Evolutionary conservation across 2,329 filamentous ascomycete species (phyloP).

Genomic region (Alternaria sp.): DNA sequence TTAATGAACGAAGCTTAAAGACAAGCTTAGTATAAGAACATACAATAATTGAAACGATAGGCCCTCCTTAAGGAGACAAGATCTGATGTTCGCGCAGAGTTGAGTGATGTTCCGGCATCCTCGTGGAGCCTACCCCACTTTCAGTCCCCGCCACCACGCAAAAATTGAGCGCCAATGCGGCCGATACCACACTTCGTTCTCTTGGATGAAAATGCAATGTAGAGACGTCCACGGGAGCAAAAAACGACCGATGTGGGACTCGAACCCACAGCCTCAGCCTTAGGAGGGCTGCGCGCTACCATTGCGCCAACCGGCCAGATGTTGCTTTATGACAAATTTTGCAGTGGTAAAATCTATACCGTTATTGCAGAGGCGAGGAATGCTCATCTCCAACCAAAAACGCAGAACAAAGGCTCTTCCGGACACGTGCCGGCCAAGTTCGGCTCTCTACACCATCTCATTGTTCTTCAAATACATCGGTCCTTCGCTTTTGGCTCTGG

Average conservation of each 20-base stretch:
- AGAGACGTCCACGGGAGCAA: background rate
- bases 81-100: no score
- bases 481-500: background rate
- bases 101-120: background rate
- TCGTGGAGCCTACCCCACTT: background rate
- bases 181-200: background rate
- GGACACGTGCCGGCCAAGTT: background rate
- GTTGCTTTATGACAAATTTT: conserved; percentile 6
- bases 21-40: background rate
- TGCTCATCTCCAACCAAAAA: no score
- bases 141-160: background rate
- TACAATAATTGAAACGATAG: fast-evolving
- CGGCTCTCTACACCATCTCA: background rate
- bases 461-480: background rate
- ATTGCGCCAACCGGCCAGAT: conserved; percentile 46
- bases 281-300: conserved; percentile 50
- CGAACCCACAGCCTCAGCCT: conserved; percentile 49
- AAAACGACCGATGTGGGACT: conserved; percentile 45
- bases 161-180: background rate
- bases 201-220: background rate
- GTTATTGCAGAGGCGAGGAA: no score
- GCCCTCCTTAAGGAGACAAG: no score
- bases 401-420: background rate
- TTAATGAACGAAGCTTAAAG: no score
- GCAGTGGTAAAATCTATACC: no score